Percentiles rank a stretch among this genome's conserved stretches.
Conservation (phyloP, 2,329 filamentous ascomycete species). For the Orbilia brochopaga region DNA sequence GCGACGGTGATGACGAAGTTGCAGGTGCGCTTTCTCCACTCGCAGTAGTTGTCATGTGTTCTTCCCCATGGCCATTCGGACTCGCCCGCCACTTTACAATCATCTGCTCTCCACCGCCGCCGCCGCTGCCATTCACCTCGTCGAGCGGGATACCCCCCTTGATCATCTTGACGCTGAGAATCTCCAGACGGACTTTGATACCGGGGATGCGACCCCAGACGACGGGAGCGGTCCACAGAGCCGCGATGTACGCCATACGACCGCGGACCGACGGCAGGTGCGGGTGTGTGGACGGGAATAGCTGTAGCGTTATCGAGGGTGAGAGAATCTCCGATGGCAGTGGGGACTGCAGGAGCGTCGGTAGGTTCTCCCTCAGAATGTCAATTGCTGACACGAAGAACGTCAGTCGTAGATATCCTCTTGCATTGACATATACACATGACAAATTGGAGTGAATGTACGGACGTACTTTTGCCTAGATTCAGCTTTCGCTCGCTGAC, state of each 20-base stretch:
- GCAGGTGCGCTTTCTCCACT: slow-evolving; percentile 56
- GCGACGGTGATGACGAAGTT: not conserved
- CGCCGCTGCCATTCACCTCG: slow-evolving; percentile 55
- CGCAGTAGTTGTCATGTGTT: slow-evolving; percentile 58
- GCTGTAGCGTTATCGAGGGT: slow-evolving; percentile 72
- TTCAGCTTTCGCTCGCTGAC: slow-evolving; percentile 53
- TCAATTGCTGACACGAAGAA: slow-evolving; percentile 63
- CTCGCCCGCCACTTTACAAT: slow-evolving; percentile 87
- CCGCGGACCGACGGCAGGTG: slow-evolving; percentile 92
- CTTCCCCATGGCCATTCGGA: slow-evolving; percentile 58
- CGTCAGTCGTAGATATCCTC: no score
- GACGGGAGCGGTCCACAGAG: slow-evolving; percentile 92
- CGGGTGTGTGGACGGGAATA: slow-evolving; percentile 78
- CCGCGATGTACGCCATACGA: slow-evolving; percentile 86
- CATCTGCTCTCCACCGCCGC: slow-evolving; percentile 69
- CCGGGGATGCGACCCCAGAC: slow-evolving; percentile 94
- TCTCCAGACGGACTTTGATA: slow-evolving; percentile 85
- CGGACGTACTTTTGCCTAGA: slow-evolving; percentile 53
- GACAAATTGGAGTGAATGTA: not conserved
- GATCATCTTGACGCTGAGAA: slow-evolving; percentile 87
- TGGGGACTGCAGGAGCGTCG: slow-evolving; percentile 70
- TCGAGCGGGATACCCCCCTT: slow-evolving; percentile 64
- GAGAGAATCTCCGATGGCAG: slow-evolving; percentile 77
- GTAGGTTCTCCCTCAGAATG: slow-evolving; percentile 70
- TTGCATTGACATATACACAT: not conserved